Conservation (phyloP, 2,329 filamentous ascomycete genomes). For the Simplicillium sp. region DNA sequence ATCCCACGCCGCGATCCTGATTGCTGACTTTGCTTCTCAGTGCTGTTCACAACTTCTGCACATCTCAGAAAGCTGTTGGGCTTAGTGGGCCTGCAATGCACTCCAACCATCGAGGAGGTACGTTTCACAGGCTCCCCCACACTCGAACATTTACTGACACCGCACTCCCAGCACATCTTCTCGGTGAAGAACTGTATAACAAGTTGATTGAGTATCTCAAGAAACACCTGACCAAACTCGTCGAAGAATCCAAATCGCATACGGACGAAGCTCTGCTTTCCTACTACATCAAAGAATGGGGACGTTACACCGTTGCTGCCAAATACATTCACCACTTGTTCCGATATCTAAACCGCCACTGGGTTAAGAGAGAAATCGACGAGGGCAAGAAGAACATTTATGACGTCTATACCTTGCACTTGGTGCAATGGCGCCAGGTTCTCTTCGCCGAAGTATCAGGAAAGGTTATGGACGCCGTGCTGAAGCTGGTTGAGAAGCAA, state of each 20-base stretch:
- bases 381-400: constrained; percentile 98
- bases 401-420: constrained; percentile 92
- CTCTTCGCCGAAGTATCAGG: constrained; percentile 76
- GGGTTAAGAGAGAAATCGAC: constrained; percentile 98
- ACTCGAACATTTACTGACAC: no score
- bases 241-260: constrained; percentile 65
- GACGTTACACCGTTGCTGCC: constrained; percentile 86
- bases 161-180: constrained; percentile 61
- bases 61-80: constrained; percentile 86
- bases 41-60: constrained; percentile 98
- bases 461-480: constrained; percentile 89
- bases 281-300: constrained; percentile 97
- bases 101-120: constrained; percentile 52
- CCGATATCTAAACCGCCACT: constrained; percentile 91
- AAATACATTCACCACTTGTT: constrained; percentile 98
- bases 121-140: constrained; percentile 7
- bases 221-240: constrained; percentile 62
- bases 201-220: constrained; percentile 82
- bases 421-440: constrained; percentile 91
- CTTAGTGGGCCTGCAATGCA: constrained; percentile 32
- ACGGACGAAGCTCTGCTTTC: constrained; percentile 80
- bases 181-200: constrained; percentile 93
- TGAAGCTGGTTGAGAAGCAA: constrained; percentile 95
- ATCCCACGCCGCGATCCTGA: background rate
- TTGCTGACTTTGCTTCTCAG: constrained; percentile 35